Conservation (phyloP, 495 filamentous ascomycete genomes). For the Amorphotheca resinae region DNA sequence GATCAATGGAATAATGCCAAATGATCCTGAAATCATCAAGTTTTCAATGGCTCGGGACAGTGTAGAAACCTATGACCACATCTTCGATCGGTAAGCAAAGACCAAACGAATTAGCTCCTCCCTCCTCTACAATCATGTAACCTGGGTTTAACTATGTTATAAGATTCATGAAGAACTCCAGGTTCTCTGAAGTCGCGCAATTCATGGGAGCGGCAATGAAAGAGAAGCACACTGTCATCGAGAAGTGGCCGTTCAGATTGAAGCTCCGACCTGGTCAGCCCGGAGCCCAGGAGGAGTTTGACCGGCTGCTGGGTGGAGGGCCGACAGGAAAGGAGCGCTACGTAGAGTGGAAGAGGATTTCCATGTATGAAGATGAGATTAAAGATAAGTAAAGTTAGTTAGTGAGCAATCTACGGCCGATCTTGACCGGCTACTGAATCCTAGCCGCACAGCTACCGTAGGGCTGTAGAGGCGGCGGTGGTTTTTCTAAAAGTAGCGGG, state of each 20-base stretch:
- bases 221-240: slow-evolving; percentile 26
- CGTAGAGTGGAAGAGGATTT: slow-evolving; percentile 26
- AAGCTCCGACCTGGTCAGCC: slow-evolving; percentile 22
- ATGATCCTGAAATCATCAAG: slow-evolving; percentile 4
- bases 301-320: slow-evolving; percentile 4
- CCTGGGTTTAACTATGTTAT: slow-evolving; percentile 1
- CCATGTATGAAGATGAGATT: too few relatives aligned
- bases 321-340: slow-evolving; percentile 23
- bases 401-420: too few relatives aligned
- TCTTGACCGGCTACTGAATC: too few relatives aligned
- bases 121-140: too few relatives aligned
- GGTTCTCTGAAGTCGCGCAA: slow-evolving; percentile 3
- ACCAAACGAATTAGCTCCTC: background rate
- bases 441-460: too few relatives aligned
- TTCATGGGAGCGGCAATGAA: slow-evolving; percentile 18
- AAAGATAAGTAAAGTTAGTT: too few relatives aligned
- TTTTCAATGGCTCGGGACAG: slow-evolving; percentile 6
- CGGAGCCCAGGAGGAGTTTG: slow-evolving; percentile 26
- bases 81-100: slow-evolving; percentile 12
- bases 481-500: slow-evolving; percentile 4
- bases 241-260: slow-evolving; percentile 27
- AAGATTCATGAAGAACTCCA: slow-evolving; percentile 9
- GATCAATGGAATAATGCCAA: background rate
- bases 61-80: slow-evolving; percentile 1
- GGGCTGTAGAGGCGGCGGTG: slow-evolving; percentile 1